Evolutionary conservation across 352 stramenopile species (phyloP).

Genomic region (Phytophthora pluvialis): DNA sequence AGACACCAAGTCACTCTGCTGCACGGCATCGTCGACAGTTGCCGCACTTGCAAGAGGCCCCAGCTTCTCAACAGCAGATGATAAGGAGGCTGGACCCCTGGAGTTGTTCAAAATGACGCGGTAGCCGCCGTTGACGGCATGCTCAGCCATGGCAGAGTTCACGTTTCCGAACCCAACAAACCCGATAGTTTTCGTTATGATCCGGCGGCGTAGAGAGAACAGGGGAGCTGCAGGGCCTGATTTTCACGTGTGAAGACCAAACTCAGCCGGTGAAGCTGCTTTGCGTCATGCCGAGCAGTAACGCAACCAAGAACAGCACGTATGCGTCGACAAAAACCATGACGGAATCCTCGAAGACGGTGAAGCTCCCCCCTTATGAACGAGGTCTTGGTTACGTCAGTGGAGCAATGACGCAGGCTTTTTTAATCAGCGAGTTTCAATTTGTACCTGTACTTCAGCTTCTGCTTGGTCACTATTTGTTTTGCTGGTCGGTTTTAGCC

Average conservation of each 20-base stretch:
- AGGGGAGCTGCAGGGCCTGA: too few relatives aligned
- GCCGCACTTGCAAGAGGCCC: conserved; percentile 2
- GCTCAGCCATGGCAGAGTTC: conserved; percentile 10
- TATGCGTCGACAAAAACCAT: background rate
- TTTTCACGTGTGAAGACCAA: background rate
- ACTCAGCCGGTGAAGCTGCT: background rate
- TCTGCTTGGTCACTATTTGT: conserved; percentile 11
- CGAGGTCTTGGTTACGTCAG: background rate
- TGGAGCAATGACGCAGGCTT: background rate
- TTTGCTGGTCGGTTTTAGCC: too few relatives aligned
- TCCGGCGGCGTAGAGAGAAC: too few relatives aligned
- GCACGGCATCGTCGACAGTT: conserved; percentile 13
- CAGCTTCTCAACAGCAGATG: conserved; percentile 6
- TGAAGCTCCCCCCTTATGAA: background rate
- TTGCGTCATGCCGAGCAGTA: background rate
- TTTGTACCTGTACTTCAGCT: background rate
- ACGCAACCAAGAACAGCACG: background rate
- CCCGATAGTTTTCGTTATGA: conserved; percentile 9
- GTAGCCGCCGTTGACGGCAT: conserved; percentile 17
- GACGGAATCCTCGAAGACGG: background rate
- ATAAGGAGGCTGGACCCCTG: conserved; percentile 2
- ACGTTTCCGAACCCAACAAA: conserved; percentile 19
- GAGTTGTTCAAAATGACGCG: conserved; percentile 23
- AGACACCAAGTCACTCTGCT: conserved; percentile 15
- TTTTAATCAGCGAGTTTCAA: background rate